Conservation (phyloP, 768 basidiomycete species). For the Tulasnella sp. region DNA sequence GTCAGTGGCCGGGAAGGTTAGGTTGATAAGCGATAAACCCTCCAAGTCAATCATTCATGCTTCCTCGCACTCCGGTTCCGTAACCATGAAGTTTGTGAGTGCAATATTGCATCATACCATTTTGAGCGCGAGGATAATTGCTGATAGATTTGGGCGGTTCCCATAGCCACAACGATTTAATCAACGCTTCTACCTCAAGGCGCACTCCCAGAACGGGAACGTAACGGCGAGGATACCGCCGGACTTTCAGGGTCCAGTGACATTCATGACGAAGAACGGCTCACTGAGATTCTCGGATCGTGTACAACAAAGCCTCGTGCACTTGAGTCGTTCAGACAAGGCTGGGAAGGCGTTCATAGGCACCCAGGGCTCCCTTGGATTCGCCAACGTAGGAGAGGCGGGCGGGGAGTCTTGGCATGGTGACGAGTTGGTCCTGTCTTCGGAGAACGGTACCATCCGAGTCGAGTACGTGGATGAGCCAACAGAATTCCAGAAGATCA, state of each 20-base stretch:
- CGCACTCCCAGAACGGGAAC: slow-evolving; percentile 7
- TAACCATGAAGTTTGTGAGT: background rate
- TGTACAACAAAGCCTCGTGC: background rate
- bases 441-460: slow-evolving; percentile 3
- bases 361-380: background rate
- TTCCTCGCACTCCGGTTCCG: background rate
- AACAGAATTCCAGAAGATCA: too few relatives aligned
- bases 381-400: too few relatives aligned
- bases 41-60: background rate
- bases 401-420: background rate
- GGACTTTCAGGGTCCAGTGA: slow-evolving; percentile 12
- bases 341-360: slow-evolving; percentile 2
- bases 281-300: slow-evolving; percentile 6
- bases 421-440: slow-evolving; percentile 4
- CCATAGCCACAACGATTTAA: background rate
- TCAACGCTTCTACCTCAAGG: slow-evolving; percentile 9
- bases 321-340: background rate
- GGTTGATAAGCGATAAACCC: background rate
- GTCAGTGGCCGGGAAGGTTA: background rate
- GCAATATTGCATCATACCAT: background rate
- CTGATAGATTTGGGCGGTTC: background rate
- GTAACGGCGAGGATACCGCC: background rate
- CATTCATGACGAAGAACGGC: slow-evolving; percentile 10
- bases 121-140: too few relatives aligned
- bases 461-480: slow-evolving; percentile 8